A percentile compares a stretch with the other conserved stretches of the same genome.
Conservation (phyloP, 1,284 basidiomycete species). For the Pseudozyma thailandica region DNA sequence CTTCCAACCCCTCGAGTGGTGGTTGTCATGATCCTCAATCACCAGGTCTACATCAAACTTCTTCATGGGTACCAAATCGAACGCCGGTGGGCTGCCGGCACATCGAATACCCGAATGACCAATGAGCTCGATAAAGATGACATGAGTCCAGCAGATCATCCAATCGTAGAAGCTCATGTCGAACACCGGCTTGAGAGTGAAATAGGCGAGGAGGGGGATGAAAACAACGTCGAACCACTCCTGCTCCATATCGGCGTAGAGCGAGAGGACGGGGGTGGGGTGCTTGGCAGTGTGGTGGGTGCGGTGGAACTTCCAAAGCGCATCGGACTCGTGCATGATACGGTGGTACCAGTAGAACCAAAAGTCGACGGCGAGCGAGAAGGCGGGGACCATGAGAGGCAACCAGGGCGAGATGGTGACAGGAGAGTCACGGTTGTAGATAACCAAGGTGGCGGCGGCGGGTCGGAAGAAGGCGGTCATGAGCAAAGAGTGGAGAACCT, state of each 20-base stretch:
- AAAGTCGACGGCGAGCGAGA: constrained; percentile 53
- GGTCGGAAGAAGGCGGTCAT: constrained; percentile 50
- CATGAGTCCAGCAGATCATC: constrained; percentile 46
- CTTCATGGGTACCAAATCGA: constrained; percentile 35
- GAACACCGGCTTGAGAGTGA: constrained; percentile 24
- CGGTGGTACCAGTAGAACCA: constrained; percentile 64
- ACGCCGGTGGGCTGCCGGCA: constrained; percentile 43
- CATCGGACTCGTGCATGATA: constrained; percentile 57
- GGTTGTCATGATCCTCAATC: constrained; percentile 67
- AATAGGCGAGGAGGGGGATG: constrained; percentile 48
- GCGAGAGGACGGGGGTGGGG: constrained; percentile 50
- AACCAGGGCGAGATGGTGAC: constrained; percentile 44
- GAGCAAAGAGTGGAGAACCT: constrained; percentile 46
- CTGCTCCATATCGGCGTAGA: constrained; percentile 59
- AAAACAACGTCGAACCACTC: constrained; percentile 57
- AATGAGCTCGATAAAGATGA: constrained; percentile 53
- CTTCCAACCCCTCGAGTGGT: constrained; percentile 62
- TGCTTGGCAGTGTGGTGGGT: constrained; percentile 59
- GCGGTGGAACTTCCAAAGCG: constrained; percentile 53
- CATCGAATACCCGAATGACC: constrained; percentile 62
- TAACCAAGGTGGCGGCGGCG: constrained; percentile 35
- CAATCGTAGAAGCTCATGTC: constrained; percentile 43
- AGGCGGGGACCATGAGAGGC: constrained; percentile 50
- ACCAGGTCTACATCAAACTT: constrained; percentile 53
- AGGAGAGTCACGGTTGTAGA: constrained; percentile 49